Percentiles rank a stretch among this genome's conserved stretches.
These are phyloP conservation scores for Arthroderma sp. DNA, from an alignment of 2,329 filamentous ascomycete species.

Conservation along the genomic window DNA sequence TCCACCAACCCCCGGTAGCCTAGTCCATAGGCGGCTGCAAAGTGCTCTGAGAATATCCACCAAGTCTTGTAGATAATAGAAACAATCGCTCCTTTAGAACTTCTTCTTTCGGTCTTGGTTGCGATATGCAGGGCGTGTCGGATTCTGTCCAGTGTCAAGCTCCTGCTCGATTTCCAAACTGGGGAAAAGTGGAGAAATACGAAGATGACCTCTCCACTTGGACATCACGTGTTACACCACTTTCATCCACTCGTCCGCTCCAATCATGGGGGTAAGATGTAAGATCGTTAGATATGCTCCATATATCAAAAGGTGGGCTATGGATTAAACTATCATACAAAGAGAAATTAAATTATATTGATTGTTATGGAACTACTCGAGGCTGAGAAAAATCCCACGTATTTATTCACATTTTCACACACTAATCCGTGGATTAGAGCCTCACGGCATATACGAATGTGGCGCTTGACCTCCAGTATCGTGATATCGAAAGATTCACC, in stretches of 20 bases:
- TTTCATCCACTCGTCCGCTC: not conserved
- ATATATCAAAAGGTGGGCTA: too few species aligned
- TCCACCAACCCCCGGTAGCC: not conserved
- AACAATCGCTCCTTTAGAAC: constrained; percentile 1
- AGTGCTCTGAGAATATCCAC: not conserved
- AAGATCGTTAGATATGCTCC: not conserved
- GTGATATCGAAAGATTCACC: too few species aligned
- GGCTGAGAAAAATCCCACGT: too few species aligned
- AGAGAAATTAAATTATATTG: too few species aligned
- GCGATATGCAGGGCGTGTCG: not conserved
- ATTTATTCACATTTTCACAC: too few species aligned
- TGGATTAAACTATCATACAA: too few species aligned
- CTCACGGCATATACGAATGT: too few species aligned
- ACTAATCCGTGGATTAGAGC: too few species aligned
- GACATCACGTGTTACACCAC: not conserved
- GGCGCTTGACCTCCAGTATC: too few species aligned
- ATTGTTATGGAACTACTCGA: too few species aligned
- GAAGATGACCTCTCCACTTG: not conserved
- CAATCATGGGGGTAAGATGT: not conserved
- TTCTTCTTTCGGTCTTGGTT: not conserved
- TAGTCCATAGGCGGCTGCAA: not conserved
- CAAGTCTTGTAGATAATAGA: not conserved
- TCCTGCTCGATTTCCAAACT: constrained; percentile 9
- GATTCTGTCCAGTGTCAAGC: constrained; percentile 4
- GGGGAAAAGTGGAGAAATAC: constrained; percentile 6